These are phyloP conservation scores for Ophiostoma piceae DNA, from an alignment of 2,329 filamentous ascomycete genomes.

Conservation along the genomic window DNA sequence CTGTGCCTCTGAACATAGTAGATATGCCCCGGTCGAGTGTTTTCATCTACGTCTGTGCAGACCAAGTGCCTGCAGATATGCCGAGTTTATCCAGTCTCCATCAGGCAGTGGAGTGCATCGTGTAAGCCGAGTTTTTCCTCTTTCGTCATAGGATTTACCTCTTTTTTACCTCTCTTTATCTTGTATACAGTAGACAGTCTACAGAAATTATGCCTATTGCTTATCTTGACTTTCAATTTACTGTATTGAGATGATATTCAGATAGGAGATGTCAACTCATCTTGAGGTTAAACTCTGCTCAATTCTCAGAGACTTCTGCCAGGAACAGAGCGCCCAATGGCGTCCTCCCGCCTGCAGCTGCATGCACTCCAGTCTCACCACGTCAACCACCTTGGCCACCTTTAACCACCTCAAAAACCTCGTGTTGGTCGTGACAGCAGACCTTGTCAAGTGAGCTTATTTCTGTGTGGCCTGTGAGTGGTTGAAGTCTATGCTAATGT, in stretches of 20 bases:
- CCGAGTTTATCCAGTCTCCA: not conserved
- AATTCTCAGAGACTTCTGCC: too few species aligned
- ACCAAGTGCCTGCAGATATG: not conserved
- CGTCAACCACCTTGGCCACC: not conserved
- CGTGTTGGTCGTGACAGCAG: not conserved
- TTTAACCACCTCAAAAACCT: not conserved
- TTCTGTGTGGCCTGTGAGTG: not conserved
- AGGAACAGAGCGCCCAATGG: not conserved
- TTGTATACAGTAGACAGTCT: too few species aligned
- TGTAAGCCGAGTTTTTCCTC: constrained; percentile 7
- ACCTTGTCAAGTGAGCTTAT: not conserved
- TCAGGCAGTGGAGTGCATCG: not conserved
- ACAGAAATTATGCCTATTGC: not conserved
- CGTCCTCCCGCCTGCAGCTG: not conserved
- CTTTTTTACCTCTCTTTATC: not conserved
- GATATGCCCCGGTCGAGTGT: not conserved
- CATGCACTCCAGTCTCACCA: not conserved
- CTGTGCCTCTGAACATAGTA: too few species aligned
- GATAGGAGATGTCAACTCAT: too few species aligned
- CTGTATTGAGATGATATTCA: too few species aligned
- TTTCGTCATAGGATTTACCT: not conserved
- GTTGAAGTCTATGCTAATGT: too few species aligned
- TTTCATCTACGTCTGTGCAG: not conserved
- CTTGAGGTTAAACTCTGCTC: too few species aligned
- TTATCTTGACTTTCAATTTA: not conserved